Evolutionary conservation across 2,329 filamentous ascomycete species (phyloP).

Genomic region (Phaeosphaeriaceae sp.): DNA sequence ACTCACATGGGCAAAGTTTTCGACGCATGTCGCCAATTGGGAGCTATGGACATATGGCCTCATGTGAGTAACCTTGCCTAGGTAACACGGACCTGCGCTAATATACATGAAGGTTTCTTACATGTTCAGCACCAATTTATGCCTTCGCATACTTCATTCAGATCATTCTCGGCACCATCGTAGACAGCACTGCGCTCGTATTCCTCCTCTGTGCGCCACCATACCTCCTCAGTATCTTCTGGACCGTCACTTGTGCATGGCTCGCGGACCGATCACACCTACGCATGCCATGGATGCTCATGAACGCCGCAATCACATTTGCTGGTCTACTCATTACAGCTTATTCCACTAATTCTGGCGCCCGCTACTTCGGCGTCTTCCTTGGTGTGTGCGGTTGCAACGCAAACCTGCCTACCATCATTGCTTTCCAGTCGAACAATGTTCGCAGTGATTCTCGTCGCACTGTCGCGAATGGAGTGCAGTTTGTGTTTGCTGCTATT

Average conservation of each 20-base stretch:
- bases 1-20: too few relatives aligned
- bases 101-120: too few relatives aligned
- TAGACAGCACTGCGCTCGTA: constrained; percentile 31
- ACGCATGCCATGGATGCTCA: constrained; percentile 38
- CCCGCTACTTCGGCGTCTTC: constrained; percentile 45
- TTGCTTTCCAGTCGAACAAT: constrained; percentile 44
- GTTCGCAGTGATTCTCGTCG: constrained; percentile 40
- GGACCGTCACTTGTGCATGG: constrained; percentile 43
- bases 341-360: constrained; percentile 29
- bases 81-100: constrained; percentile 56
- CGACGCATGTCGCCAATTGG: constrained; percentile 63
- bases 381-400: constrained; percentile 41
- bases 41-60: too few relatives aligned
- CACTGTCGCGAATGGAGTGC: constrained; percentile 37
- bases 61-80: too few relatives aligned
- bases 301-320: constrained; percentile 24
- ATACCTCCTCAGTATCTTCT: constrained; percentile 43
- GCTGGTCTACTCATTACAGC: constrained; percentile 25
- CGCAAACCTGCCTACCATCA: constrained; percentile 38
- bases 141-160: constrained; percentile 82
- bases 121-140: constrained; percentile 74
- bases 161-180: constrained; percentile 67
- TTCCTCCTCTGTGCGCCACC: constrained; percentile 50
- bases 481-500: constrained; percentile 42
- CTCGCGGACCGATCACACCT: constrained; percentile 41